Conservation (phyloP, 2,329 filamentous ascomycete genomes). For the Colletotrichum scovillei region DNA sequence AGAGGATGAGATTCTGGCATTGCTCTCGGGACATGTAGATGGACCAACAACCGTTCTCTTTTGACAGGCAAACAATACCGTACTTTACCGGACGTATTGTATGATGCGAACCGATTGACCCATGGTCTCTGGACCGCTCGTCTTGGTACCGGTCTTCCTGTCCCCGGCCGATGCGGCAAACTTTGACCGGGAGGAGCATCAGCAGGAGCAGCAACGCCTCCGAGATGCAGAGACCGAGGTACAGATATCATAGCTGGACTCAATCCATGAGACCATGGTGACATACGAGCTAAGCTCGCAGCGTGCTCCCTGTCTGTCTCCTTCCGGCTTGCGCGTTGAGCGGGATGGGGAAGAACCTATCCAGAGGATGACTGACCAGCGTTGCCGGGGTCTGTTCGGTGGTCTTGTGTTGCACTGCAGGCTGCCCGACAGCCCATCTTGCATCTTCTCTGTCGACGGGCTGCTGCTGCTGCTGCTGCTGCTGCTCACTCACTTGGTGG, state of each 20-base stretch:
- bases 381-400: conserved; percentile 3
- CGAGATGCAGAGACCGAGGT: neutral
- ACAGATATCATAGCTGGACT: conserved; percentile 8
- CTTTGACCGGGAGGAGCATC: neutral
- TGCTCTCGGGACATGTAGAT: neutral
- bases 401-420: conserved; percentile 19
- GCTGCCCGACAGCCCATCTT: conserved; percentile 5
- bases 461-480: neutral
- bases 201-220: neutral
- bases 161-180: conserved; percentile 16
- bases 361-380: neutral
- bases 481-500: conserved; percentile 13
- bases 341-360: neutral
- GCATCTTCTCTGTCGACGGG: neutral
- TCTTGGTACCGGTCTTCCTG: conserved; percentile 6
- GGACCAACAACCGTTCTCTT: neutral
- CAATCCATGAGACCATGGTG: neutral
- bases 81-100: neutral
- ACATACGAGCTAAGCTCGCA: conserved; percentile 17
- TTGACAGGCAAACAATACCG: neutral
- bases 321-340: neutral
- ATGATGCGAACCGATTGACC: neutral
- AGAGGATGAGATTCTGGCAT: neutral
- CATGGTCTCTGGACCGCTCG: neutral
- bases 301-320: conserved; percentile 16